phyloP scores from a whole-genome alignment of 768 basidiomycete species.

The Rhodotorula taiwanensis region DNA sequence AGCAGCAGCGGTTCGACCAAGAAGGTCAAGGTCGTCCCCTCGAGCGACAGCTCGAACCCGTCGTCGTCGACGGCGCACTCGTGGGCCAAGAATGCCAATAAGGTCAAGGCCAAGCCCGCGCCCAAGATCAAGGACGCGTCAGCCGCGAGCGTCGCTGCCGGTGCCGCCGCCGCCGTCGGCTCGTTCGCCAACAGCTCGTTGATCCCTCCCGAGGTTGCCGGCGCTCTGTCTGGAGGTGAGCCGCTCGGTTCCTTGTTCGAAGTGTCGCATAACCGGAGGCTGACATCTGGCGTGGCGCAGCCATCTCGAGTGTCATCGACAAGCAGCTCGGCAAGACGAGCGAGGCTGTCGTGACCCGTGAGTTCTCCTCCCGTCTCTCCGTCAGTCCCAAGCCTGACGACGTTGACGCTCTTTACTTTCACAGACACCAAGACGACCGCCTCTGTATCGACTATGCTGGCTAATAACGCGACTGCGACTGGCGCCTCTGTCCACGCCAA shows the following conservation, averaged over 20 bases:
- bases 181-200: conserved; percentile 17
- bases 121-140: conserved; percentile 23
- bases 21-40: not conserved
- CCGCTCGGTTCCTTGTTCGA: too few species aligned
- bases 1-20: too few species aligned
- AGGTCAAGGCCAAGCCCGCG: conserved; percentile 19
- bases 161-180: conserved; percentile 16
- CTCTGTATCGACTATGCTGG: not conserved
- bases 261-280: too few species aligned
- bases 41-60: not conserved
- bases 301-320: conserved; percentile 9
- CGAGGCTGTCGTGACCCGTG: conserved; percentile 12
- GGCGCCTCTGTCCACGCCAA: conserved; percentile 20
- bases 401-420: too few species aligned
- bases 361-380: too few species aligned
- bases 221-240: not conserved
- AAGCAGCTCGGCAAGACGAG: conserved; percentile 12
- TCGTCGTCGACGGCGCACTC: not conserved
- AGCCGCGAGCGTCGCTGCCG: conserved; percentile 7
- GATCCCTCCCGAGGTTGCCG: conserved; percentile 16
- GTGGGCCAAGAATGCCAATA: not conserved
- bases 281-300: too few species aligned
- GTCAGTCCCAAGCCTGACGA: too few species aligned
- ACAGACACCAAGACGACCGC: not conserved
- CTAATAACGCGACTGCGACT: conserved; percentile 39